phyloP scores from a whole-genome alignment of 345 rosid genomes.

The Erysimum cheiranthoides region DNA sequence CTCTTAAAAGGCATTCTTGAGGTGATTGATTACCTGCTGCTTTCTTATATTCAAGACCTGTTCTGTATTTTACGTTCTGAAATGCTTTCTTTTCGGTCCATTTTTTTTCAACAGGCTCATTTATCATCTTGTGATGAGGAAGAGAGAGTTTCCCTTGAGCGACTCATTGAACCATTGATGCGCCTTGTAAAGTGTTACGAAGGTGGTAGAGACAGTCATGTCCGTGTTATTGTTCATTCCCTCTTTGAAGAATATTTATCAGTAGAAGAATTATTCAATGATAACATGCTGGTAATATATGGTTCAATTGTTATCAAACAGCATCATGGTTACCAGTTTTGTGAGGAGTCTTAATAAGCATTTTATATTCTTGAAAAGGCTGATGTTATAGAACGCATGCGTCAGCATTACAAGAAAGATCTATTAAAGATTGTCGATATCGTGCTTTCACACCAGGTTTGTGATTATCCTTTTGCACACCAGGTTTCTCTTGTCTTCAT shows the following conservation, averaged over 20 bases:
- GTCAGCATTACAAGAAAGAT: slow-evolving; percentile 94
- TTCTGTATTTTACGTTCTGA: slow-evolving; percentile 21
- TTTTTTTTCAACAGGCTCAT: slow-evolving; percentile 63
- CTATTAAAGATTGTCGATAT: slow-evolving; percentile 87
- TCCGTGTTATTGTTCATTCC: slow-evolving; percentile 85
- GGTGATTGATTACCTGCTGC: slow-evolving; percentile 54
- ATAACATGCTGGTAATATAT: slow-evolving; percentile 74
- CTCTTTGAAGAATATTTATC: slow-evolving; percentile 94
- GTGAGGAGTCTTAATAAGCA: slow-evolving; percentile 8
- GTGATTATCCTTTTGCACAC: slow-evolving; percentile 28
- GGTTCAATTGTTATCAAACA: neutral
- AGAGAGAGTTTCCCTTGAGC: slow-evolving; percentile 83
- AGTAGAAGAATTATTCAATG: slow-evolving; percentile 91
- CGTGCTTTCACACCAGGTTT: slow-evolving; percentile 97
- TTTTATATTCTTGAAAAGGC: slow-evolving; percentile 58
- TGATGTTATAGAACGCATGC: slow-evolving; percentile 95
- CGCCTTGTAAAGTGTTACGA: slow-evolving; percentile 95
- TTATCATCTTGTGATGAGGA: slow-evolving; percentile 71
- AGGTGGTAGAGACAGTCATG: slow-evolving; percentile 98
- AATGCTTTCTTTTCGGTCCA: slow-evolving; percentile 27
- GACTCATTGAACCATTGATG: slow-evolving; percentile 95
- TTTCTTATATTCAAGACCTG: slow-evolving; percentile 13
- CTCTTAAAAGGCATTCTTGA: slow-evolving; percentile 73
- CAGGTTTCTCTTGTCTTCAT: slow-evolving; percentile 13
- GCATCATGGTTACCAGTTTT: slow-evolving; percentile 5